Base-by-base conservation (phyloP, 129 eudicot genomes). In the Escallonia herrerae region DNA sequence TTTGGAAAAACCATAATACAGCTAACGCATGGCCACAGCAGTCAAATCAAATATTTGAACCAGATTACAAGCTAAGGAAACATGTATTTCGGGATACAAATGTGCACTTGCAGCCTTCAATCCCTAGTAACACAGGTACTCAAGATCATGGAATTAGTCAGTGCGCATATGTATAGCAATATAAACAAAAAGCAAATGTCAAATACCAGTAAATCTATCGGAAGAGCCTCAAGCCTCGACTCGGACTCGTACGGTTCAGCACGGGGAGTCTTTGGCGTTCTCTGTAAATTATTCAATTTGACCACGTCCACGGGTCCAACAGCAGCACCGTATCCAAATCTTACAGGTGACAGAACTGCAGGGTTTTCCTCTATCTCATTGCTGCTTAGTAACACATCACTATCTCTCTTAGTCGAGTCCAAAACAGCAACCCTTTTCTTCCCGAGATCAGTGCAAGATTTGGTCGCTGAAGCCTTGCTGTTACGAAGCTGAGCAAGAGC, bases 401-500 rank as follows among this genome's bases (percentile, higher is more conserved):
- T 52, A 33, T 62, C 74, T 4, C 64, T 56, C 76, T 77, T 71
- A 37, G 77, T 75, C 3, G 58, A 54, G 73, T 77, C 84, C 70
- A 82, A 52, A 33, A 72, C 81, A 42, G 80, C 84, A 49, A 74
- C 76, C 74, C 86, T 88, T 67, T 89, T 83, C 87, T 83, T 93
- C 74, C 90, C 90, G 33, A 87, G 66, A 64, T 84, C 95, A 22
- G 84, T 71, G 73, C 94, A 87, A 2, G 79, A 62, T 79, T 70
- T 77, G 11, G 94, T 63, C 52, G 81, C 81, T 2, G 78, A 78
- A 5, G 84, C 91, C 77, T 85, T 94, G 43, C 69, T 83, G 54
- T 89, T 62, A 9, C 99, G 99, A 43, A 91, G 77, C 84, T 86
- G 99, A 59, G 96, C 96, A 64, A 93, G 90, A 15, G 96, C 99